Conservation (phyloP, 2,329 filamentous ascomycete species). For the Phialophora verrucosa region DNA sequence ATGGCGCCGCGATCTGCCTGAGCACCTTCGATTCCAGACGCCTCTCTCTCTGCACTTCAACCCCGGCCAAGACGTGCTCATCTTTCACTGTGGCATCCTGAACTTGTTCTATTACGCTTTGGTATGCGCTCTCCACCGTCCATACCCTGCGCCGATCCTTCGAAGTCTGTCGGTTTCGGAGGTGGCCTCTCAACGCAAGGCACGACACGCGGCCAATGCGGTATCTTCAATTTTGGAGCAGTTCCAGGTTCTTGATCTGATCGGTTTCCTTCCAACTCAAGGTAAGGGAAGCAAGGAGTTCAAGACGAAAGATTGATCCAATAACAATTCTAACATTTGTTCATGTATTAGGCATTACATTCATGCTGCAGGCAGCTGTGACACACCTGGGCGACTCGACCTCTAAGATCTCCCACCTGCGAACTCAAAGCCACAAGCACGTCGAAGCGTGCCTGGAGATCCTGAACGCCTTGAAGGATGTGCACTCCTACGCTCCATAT, state of each 20-base stretch:
- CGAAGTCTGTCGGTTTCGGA: slow-evolving; percentile 12
- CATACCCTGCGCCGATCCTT: slow-evolving; percentile 58
- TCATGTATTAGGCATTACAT: not conserved
- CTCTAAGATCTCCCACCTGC: not conserved
- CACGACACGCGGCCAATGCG: slow-evolving; percentile 19
- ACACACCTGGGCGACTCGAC: slow-evolving; percentile 17
- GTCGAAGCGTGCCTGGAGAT: slow-evolving; percentile 19
- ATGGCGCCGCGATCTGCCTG: slow-evolving; percentile 11
- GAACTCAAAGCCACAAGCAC: slow-evolving; percentile 6
- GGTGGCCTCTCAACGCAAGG: slow-evolving; percentile 19
- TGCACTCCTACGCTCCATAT: slow-evolving; percentile 19
- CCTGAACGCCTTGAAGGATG: slow-evolving; percentile 12
- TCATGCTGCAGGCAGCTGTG: not conserved
- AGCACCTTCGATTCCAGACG: slow-evolving; percentile 7
- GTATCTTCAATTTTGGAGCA: slow-evolving; percentile 17
- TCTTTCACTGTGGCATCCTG: slow-evolving; percentile 79
- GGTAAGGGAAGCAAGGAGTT: not conserved
- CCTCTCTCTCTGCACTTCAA: slow-evolving; percentile 13
- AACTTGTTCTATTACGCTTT: slow-evolving; percentile 95
- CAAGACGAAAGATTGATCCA: not conserved
- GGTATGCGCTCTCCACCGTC: slow-evolving; percentile 86
- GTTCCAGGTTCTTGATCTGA: slow-evolving; percentile 18
- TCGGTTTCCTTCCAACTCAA: slow-evolving; percentile 20
- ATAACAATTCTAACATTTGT: slow-evolving; percentile 13
- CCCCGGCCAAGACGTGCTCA: slow-evolving; percentile 36